Conservation (phyloP, 2,329 filamentous ascomycete genomes). For the Spiromastix sp. region DNA sequence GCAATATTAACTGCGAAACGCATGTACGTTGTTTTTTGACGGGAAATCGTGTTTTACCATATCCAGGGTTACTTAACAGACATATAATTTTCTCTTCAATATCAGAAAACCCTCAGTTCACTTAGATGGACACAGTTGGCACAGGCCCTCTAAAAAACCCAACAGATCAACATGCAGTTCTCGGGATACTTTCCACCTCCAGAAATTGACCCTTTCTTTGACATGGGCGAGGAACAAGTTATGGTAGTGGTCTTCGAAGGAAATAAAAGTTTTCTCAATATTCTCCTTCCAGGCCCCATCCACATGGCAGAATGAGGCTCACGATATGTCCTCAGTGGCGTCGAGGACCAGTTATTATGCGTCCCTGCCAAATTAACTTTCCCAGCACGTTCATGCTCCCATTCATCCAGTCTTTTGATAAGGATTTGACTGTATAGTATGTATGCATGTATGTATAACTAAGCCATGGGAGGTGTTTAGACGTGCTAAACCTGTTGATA, state of each 20-base stretch:
- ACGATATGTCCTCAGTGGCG: slow-evolving; percentile 29
- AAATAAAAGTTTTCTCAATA: slow-evolving; percentile 32
- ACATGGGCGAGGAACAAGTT: slow-evolving; percentile 46
- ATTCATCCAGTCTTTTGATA: too few relatives aligned
- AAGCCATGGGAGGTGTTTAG: too few relatives aligned
- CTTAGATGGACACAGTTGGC: slow-evolving; percentile 43
- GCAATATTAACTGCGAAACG: too few relatives aligned
- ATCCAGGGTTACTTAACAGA: slow-evolving; percentile 35
- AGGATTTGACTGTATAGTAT: too few relatives aligned
- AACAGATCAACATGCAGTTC: slow-evolving; percentile 40
- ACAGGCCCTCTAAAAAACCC: slow-evolving; percentile 39
- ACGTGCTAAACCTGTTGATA: too few relatives aligned
- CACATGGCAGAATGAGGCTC: slow-evolving; percentile 36
- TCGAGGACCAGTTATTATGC: too few relatives aligned
- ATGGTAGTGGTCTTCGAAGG: slow-evolving; percentile 43
- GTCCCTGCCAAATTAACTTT: too few relatives aligned
- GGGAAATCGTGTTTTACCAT: too few relatives aligned
- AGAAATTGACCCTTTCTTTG: slow-evolving; percentile 44
- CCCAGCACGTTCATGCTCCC: too few relatives aligned
- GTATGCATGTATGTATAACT: too few relatives aligned
- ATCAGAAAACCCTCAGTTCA: slow-evolving; percentile 47
- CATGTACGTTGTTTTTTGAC: too few relatives aligned
- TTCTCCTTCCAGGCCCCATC: slow-evolving; percentile 32
- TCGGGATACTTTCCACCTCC: slow-evolving; percentile 45
- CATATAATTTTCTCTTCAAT: slow-evolving; percentile 35